Evolutionary conservation across 1,284 basidiomycete genomes (phyloP).

Genomic region (Puccinia triticina): DNA sequence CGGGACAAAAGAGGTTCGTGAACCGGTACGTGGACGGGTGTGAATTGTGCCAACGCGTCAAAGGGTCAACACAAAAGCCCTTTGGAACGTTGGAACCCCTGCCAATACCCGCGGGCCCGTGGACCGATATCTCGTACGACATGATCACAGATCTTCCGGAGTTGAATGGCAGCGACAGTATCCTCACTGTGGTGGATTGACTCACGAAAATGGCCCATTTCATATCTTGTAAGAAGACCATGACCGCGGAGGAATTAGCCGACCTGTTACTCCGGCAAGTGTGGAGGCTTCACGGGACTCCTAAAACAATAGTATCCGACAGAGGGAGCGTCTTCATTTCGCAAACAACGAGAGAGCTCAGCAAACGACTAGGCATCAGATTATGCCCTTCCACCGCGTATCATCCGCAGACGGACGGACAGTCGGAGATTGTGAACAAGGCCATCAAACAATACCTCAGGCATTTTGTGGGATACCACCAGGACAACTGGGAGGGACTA

Average conservation of each 20-base stretch:
- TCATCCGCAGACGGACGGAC: constrained; percentile 33
- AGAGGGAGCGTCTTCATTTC: constrained; percentile 25
- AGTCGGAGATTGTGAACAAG: constrained; percentile 12
- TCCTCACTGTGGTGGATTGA: constrained; percentile 16
- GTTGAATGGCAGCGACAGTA: background rate
- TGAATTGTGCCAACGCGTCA: too few species aligned
- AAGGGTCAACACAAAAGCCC: too few species aligned
- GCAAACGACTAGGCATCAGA: background rate
- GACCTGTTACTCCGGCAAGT: background rate
- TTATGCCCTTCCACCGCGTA: background rate
- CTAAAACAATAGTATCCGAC: constrained; percentile 20
- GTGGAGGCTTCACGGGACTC: constrained; percentile 16
- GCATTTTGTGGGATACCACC: too few species aligned
- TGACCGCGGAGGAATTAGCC: background rate
- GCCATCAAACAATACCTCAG: too few species aligned
- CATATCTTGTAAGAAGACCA: background rate
- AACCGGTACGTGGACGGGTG: too few species aligned
- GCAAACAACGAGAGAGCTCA: background rate
- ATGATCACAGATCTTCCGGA: background rate
- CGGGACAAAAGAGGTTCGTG: too few species aligned
- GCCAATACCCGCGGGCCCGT: too few species aligned
- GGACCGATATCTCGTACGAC: too few species aligned
- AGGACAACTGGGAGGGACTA: constrained; percentile 17
- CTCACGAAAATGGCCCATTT: constrained; percentile 21
- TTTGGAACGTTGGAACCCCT: too few species aligned